Percentiles rank a stretch among this genome's conserved stretches.
Conservation (phyloP, 345 rosid species). For the Cochlearia excelsa region DNA sequence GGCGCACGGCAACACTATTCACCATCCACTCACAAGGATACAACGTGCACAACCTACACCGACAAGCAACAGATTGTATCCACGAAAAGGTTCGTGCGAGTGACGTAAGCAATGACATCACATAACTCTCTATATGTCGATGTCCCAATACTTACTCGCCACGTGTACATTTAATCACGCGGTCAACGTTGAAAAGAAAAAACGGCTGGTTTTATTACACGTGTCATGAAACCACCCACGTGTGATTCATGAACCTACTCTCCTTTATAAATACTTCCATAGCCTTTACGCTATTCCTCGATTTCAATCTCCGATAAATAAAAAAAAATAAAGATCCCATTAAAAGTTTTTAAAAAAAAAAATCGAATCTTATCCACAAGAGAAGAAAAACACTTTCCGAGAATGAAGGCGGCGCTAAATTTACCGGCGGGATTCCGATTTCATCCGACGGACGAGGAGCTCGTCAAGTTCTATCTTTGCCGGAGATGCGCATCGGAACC, state of each 20-base stretch:
- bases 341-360: too few relatives aligned
- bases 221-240: constrained; percentile 23
- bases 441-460: constrained; percentile 91
- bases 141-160: neutral
- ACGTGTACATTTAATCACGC: constrained; percentile 25
- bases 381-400: neutral
- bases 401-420: constrained; percentile 52
- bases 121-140: constrained; percentile 9
- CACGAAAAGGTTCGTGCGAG: constrained; percentile 5
- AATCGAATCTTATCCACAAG: constrained; percentile 9
- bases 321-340: neutral
- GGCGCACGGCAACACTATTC: constrained; percentile 3
- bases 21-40: neutral
- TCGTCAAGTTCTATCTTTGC: constrained; percentile 69
- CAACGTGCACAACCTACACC: constrained; percentile 9
- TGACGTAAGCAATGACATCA: constrained; percentile 44
- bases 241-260: constrained; percentile 22
- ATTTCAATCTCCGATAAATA: constrained; percentile 17
- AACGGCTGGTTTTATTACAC: constrained; percentile 23
- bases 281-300: constrained; percentile 19
- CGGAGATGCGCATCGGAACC: constrained; percentile 60
- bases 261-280: constrained; percentile 20
- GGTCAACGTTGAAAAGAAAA: constrained; percentile 32
- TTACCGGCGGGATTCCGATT: constrained; percentile 92
- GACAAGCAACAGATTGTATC: constrained; percentile 7